These are phyloP conservation scores for Coniochaeta sp. DNA, from an alignment of 2,329 filamentous ascomycete genomes.

Conservation along the genomic window DNA sequence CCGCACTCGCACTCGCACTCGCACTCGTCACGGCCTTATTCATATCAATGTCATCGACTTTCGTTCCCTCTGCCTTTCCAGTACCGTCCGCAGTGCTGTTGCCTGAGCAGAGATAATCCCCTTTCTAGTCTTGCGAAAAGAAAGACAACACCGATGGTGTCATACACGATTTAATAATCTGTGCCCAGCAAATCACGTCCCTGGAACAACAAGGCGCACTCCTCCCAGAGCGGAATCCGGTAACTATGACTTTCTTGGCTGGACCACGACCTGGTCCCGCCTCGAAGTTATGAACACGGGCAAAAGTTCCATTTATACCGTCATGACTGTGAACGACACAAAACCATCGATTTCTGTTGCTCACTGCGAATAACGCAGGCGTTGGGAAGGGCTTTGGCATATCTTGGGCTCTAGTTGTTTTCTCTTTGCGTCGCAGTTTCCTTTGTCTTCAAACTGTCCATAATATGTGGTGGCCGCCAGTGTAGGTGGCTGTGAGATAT, in stretches of 20 bases:
- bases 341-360: not conserved
- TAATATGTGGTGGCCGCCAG: conserved; percentile 6
- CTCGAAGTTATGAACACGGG: not conserved
- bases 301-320: not conserved
- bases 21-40: not conserved
- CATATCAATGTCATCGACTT: not conserved
- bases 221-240: not conserved
- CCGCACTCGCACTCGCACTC: not conserved
- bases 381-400: conserved; percentile 6
- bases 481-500: not conserved
- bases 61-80: not conserved
- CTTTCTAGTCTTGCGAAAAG: not conserved
- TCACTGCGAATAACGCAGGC: not conserved
- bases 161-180: not conserved
- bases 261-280: not conserved
- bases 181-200: not conserved
- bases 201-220: not conserved
- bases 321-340: not conserved
- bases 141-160: no score
- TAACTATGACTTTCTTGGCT: not conserved
- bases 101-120: not conserved
- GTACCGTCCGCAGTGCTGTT: not conserved
- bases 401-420: conserved; percentile 6
- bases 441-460: conserved; percentile 11
- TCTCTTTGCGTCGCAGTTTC: conserved; percentile 15